Evolutionary conservation across 1,284 basidiomycete genomes (phyloP).

Genomic region (Leccinum variabile): DNA sequence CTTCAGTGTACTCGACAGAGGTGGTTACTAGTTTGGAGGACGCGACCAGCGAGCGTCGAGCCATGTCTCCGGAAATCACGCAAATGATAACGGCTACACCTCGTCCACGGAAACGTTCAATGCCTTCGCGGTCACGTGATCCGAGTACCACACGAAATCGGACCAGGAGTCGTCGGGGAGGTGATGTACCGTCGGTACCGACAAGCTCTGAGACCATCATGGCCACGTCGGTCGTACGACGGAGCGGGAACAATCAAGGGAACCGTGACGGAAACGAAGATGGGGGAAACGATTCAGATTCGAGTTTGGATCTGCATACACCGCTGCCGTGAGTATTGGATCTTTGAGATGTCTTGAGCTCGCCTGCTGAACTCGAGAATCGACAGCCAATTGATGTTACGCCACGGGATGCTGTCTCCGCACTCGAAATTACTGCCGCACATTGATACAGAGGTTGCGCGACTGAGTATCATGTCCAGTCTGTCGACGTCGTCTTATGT

Average conservation of each 20-base stretch:
- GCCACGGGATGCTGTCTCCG: conserved; percentile 72
- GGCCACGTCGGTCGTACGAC: neutral
- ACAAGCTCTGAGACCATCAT: conserved; percentile 5
- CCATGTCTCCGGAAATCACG: conserved; percentile 33
- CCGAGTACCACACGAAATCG: conserved; percentile 14
- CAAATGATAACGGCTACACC: conserved; percentile 35
- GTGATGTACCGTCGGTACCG: conserved; percentile 16
- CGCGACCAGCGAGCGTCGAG: conserved; percentile 12
- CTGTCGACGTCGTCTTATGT: conserved; percentile 24
- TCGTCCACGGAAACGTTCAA: conserved; percentile 30
- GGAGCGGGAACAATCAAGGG: conserved; percentile 4
- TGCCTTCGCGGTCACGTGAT: conserved; percentile 25
- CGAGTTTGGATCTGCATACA: conserved; percentile 74
- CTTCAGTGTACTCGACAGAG: conserved; percentile 16
- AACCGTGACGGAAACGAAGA: conserved; percentile 15
- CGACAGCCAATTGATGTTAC: conserved; percentile 67
- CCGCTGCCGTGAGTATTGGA: conserved; percentile 64
- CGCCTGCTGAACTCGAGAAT: neutral
- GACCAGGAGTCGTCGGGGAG: conserved; percentile 6
- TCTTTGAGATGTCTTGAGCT: neutral
- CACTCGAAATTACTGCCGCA: conserved; percentile 63
- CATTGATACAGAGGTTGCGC: conserved; percentile 25
- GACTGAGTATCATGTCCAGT: conserved; percentile 38
- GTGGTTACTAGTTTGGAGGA: conserved; percentile 14
- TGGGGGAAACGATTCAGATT: conserved; percentile 49